phyloP scores from a whole-genome alignment of 2,329 filamentous ascomycete genomes.

The Pseudopyrenochaeta lycopersici region DNA sequence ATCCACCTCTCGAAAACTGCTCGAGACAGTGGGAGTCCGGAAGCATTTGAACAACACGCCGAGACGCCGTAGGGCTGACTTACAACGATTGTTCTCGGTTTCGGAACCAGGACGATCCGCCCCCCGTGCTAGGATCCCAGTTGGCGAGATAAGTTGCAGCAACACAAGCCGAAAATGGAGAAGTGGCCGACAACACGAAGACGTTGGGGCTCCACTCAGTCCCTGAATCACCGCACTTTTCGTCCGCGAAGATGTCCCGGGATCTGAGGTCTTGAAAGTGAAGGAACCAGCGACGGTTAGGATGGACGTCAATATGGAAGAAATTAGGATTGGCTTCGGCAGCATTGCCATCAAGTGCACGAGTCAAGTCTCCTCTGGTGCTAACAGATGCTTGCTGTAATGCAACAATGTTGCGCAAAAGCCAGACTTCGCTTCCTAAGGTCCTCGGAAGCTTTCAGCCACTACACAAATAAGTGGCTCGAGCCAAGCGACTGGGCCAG shows the following conservation, averaged over 20 bases:
- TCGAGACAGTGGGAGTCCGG: conserved; percentile 3
- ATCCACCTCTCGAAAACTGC: neutral
- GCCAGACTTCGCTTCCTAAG: neutral
- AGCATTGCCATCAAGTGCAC: neutral
- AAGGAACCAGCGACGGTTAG: too few species aligned
- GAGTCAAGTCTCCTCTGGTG: neutral
- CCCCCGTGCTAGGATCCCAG: neutral
- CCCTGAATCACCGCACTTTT: conserved; percentile 10
- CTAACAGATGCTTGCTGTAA: neutral
- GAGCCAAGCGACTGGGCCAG: neutral
- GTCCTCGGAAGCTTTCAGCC: neutral
- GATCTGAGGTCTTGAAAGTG: neutral
- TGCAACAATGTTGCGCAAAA: neutral
- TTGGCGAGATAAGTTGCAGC: neutral
- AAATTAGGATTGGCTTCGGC: neutral
- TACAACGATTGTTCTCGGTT: neutral
- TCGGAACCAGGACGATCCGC: conserved; percentile 14
- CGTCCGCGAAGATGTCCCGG: conserved; percentile 7
- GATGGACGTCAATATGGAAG: neutral
- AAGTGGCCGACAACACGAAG: conserved; percentile 4
- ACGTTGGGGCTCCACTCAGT: conserved; percentile 6
- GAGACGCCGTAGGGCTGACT: conserved; percentile 13
- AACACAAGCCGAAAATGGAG: conserved; percentile 3
- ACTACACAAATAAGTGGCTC: neutral
- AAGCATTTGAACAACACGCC: conserved; percentile 7